Conservation (phyloP, 257 asterid species). For the Solanum etuberosum region DNA sequence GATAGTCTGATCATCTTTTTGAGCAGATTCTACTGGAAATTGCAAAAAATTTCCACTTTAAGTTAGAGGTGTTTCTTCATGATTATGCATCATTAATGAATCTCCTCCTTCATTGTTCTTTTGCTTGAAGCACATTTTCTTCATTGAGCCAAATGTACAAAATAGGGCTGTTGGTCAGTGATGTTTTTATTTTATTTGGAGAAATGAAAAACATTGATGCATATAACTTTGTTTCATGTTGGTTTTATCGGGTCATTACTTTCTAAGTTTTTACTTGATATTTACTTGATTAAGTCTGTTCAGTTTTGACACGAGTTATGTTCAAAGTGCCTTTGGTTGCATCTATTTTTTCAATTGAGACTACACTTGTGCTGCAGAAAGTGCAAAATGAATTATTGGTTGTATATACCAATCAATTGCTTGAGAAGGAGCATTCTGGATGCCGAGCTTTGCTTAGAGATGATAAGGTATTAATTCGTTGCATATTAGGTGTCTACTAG, state of each 20-base stretch:
- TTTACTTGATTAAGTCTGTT: not conserved
- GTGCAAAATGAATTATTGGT: constrained; percentile 33
- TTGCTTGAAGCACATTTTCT: not conserved
- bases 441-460: constrained; percentile 41
- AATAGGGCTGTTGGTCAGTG: not conserved
- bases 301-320: not conserved
- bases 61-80: not conserved
- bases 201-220: constrained; percentile 1
- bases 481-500: not conserved
- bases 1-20: not conserved
- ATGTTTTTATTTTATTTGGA: not conserved
- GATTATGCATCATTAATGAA: not conserved
- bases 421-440: constrained; percentile 60
- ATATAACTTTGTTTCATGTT: not conserved
- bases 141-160: not conserved
- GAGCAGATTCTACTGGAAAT: not conserved
- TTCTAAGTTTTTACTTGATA: not conserved
- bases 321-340: not conserved
- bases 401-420: constrained; percentile 22
- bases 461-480: constrained; percentile 30
- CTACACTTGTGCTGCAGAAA: constrained; percentile 12
- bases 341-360: not conserved
- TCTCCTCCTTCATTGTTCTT: not conserved
- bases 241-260: not conserved
- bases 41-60: not conserved